phyloP scores from a whole-genome alignment of 163 green algal species.

The Chloromonas sp. region DNA sequence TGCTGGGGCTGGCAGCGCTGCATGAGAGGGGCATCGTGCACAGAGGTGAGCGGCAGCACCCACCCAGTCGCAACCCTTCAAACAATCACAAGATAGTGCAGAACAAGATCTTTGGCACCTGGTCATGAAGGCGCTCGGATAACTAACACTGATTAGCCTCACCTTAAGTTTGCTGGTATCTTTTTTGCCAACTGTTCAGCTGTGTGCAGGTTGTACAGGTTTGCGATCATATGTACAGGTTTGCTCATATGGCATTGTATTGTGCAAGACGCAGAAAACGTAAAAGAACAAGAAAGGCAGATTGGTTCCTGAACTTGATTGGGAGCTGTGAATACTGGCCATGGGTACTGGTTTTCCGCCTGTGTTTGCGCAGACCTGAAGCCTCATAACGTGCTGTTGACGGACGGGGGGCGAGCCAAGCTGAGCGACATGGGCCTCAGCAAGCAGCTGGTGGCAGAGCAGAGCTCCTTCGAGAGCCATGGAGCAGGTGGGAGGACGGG shows the following conservation, averaged over 20 bases:
- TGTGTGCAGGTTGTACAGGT: too few species aligned
- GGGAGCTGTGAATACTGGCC: not conserved
- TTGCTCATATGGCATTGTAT: too few species aligned
- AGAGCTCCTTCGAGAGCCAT: conserved; percentile 79
- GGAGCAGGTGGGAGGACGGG: conserved; percentile 35
- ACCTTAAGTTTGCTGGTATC: too few species aligned
- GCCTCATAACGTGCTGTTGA: conserved; percentile 68
- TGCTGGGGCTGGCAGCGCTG: conserved; percentile 17
- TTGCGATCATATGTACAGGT: too few species aligned
- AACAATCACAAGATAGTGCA: not conserved
- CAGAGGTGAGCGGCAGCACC: conserved; percentile 14
- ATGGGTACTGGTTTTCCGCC: not conserved
- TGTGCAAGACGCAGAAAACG: too few species aligned
- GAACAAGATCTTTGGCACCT: too few species aligned
- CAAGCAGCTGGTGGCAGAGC: conserved; percentile 77
- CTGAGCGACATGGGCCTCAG: conserved; percentile 95
- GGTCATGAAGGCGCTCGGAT: too few species aligned
- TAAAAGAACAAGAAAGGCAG: too few species aligned
- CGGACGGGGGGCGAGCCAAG: conserved; percentile 64
- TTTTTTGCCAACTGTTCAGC: too few species aligned
- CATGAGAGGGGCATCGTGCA: conserved; percentile 74
- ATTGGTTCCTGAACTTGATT: too few species aligned
- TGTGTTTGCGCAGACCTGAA: conserved; percentile 55
- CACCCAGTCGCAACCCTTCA: not conserved
- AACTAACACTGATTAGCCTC: too few species aligned